A percentile compares a stretch with the other conserved stretches of the same genome.
These are phyloP conservation scores for Arbutus unedo DNA, from an alignment of 148 eudicot genomes.

Conservation along the genomic window DNA sequence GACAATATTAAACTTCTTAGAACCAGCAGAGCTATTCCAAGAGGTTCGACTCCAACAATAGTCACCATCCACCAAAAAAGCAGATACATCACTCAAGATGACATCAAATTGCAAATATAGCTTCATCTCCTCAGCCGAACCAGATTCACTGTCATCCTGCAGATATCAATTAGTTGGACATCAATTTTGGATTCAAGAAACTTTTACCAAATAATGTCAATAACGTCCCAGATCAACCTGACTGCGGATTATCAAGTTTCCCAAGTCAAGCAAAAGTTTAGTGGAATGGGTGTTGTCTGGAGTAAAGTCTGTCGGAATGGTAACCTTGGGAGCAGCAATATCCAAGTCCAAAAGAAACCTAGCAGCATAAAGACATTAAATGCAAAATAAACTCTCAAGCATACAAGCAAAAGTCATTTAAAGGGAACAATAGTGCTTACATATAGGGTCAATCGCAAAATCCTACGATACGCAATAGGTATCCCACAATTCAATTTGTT, in stretches of 20 bases:
- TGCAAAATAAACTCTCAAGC: background rate
- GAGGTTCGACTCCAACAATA: constrained; percentile 61
- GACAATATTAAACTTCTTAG: constrained; percentile 34
- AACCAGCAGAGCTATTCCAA: constrained; percentile 33
- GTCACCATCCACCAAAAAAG: constrained; percentile 93
- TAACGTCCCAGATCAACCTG: constrained; percentile 44
- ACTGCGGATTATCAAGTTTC: constrained; percentile 72
- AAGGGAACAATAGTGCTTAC: no score
- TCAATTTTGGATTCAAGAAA: constrained; percentile 10
- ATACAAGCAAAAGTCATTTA: background rate
- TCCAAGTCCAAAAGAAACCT: constrained; percentile 95
- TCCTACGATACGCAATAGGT: no score
- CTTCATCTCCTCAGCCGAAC: constrained; percentile 47
- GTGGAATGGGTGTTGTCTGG: constrained; percentile 73
- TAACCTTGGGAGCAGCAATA: constrained; percentile 97
- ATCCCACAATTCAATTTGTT: no score
- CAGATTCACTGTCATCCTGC: constrained; percentile 66
- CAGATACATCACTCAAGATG: constrained; percentile 86
- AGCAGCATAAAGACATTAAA: constrained; percentile 21
- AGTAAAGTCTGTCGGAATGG: constrained; percentile 80
- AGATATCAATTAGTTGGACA: constrained; percentile 7
- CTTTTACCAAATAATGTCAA: background rate
- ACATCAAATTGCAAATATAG: constrained; percentile 89
- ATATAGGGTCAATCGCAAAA: background rate
- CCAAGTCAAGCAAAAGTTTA: constrained; percentile 92